Percentiles rank a stretch among this genome's conserved stretches.
These are phyloP conservation scores for Aquilaria malaccensis DNA, from an alignment of 345 rosid genomes.

Conservation along the genomic window DNA sequence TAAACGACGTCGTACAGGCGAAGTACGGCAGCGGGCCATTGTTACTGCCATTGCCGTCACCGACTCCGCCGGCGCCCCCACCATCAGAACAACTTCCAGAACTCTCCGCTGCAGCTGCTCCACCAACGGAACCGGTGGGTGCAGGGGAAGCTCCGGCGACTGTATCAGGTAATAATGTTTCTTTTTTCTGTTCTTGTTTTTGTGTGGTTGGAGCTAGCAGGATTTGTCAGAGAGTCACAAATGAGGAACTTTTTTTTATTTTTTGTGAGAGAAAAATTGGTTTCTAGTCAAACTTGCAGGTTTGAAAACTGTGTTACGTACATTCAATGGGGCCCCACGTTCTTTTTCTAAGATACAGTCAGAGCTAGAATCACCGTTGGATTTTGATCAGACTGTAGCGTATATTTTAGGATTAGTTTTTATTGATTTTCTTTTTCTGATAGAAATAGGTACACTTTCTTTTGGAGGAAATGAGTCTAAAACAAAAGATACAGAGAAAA, in stretches of 20 bases:
- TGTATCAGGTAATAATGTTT: slow-evolving; percentile 14
- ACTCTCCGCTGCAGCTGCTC: background rate
- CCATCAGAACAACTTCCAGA: background rate
- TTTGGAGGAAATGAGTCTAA: no score
- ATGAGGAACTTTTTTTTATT: slow-evolving; percentile 16
- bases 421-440: no score
- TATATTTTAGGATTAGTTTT: no score
- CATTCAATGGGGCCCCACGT: slow-evolving; percentile 15
- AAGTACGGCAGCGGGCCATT: slow-evolving; percentile 9
- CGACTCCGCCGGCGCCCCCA: background rate
- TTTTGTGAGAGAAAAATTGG: background rate
- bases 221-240: slow-evolving; percentile 31
- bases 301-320: slow-evolving; percentile 25
- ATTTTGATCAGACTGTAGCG: background rate
- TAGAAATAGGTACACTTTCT: no score
- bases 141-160: slow-evolving; percentile 12
- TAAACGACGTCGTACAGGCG: slow-evolving; percentile 25
- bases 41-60: no score
- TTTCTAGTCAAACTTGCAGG: slow-evolving; percentile 34
- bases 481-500: no score
- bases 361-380: slow-evolving; percentile 5
- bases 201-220: slow-evolving; percentile 10
- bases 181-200: background rate
- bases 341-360: slow-evolving; percentile 8
- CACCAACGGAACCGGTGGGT: background rate